phyloP scores from a whole-genome alignment of 2,329 filamentous ascomycete species.

The Diaporthe batatas region DNA sequence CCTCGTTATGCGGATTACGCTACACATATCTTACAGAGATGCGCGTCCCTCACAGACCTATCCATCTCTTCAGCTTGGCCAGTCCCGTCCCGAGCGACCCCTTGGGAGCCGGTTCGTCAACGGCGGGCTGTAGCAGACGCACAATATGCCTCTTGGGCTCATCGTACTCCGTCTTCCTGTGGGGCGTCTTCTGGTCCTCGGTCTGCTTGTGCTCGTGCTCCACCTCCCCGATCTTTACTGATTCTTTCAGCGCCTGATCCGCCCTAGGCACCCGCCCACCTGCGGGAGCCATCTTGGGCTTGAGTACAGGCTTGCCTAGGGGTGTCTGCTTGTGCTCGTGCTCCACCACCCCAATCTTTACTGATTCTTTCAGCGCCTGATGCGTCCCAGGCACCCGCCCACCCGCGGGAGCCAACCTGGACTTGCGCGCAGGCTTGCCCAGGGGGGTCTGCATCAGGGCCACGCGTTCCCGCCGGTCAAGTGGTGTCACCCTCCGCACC shows the following conservation, averaged over 20 bases:
- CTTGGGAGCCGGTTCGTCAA: background rate
- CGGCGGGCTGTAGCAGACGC: background rate
- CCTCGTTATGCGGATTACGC: slow-evolving; percentile 3
- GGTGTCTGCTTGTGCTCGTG: background rate
- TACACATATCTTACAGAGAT: slow-evolving; percentile 17
- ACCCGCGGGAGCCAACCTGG: background rate
- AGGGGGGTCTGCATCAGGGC: background rate
- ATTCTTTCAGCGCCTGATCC: background rate
- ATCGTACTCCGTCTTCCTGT: background rate
- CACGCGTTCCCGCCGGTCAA: too few relatives aligned
- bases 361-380: background rate
- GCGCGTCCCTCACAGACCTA: background rate
- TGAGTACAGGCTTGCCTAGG: background rate
- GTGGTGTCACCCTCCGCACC: too few relatives aligned
- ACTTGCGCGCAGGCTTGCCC: background rate
- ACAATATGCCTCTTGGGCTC: background rate
- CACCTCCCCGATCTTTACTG: background rate
- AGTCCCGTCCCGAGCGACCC: slow-evolving; percentile 1
- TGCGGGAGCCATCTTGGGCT: background rate
- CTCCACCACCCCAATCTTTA: too few relatives aligned
- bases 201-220: background rate
- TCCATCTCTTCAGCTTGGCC: slow-evolving; percentile 10
- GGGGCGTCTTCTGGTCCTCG: too few relatives aligned
- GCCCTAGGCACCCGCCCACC: too few relatives aligned
- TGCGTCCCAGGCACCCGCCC: too few relatives aligned